These are phyloP conservation scores for Protomyces macrosporus DNA, from an alignment of 1,139 yeast genomes.

Conservation along the genomic window DNA sequence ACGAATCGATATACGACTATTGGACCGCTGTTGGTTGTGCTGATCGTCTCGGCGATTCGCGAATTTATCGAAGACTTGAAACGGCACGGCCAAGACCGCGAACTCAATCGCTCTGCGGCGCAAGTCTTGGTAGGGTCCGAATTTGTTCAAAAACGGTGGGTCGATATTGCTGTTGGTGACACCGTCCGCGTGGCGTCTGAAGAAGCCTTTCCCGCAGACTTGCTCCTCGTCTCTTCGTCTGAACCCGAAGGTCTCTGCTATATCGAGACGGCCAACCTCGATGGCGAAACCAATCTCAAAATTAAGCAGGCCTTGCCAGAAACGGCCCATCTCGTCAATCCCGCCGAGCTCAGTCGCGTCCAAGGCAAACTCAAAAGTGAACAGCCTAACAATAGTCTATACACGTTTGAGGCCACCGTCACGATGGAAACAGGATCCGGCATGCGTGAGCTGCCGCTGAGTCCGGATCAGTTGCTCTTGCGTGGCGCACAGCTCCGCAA, in stretches of 20 bases:
- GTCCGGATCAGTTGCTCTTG: conserved; percentile 84
- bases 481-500: conserved; percentile 95
- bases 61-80: conserved; percentile 88
- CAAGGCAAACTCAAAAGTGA: conserved; percentile 68
- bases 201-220: conserved; percentile 92
- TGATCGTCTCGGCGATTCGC: conserved; percentile 84
- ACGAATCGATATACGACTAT: conserved; percentile 94
- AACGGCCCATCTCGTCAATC: conserved; percentile 68
- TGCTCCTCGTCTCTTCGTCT: conserved; percentile 76
- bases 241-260: conserved; percentile 98
- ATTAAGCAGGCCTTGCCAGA: conserved; percentile 83
- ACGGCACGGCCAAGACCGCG: conserved; percentile 82
- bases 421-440: conserved; percentile 48
- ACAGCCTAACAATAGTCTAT: conserved; percentile 88
- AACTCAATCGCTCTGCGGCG: conserved; percentile 72
- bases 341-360: conserved; percentile 52
- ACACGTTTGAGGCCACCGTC: conserved; percentile 90
- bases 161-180: conserved; percentile 85
- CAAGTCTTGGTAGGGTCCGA: conserved; percentile 65
- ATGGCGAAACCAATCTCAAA: conserved; percentile 95
- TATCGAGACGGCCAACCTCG: conserved; percentile 93
- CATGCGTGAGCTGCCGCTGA: conserved; percentile 53
- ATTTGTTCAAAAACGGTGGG: conserved; percentile 71
- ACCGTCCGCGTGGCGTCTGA: conserved; percentile 78
- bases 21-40: conserved; percentile 78